Evolutionary conservation across 2,329 filamentous ascomycete species (phyloP), one percentile per base, ranked within the genome.

Genomic region (Chrysosphaeria jannelii): DNA sequence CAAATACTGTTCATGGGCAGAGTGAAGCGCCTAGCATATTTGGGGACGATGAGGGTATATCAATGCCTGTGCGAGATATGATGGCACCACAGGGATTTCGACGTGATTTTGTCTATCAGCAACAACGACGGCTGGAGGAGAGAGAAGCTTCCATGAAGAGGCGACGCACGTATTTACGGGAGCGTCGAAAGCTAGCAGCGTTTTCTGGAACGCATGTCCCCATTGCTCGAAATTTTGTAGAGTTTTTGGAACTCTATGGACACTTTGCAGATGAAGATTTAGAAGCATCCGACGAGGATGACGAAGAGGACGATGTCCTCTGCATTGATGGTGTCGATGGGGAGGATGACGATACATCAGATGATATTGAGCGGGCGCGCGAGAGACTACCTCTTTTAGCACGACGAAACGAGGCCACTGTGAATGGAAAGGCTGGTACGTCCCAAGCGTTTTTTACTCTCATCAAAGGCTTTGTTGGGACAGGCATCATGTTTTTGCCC

Each of bases 401-500:
- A 13, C 25, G 27, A 6, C 25, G 19, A 9, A n/a, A 18, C 16
- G 16, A 18, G 16, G 16, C 16, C 7, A 14, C 18, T 14, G 27
- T 55, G 17, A 66, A 64, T 11, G 63, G 70, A 34, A 66, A 30
- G 24, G 29, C 70, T 2, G 55, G 57, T 24, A 66, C 57, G n/a
- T 44, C 55, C 19, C 70, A 72, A 44, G 66, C 70, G 0, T 78
- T 78, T 42, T 75, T 76, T 39, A 78, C 69, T 0, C 48, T 76
- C 7, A 47, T 78, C 24, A 78, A 78, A 40, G 69, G 70, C 2
- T 78, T 78, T 34, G 57, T 78, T 25, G 70, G 70, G 22, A 78
- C 70, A 1, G 70, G 70, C 29, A 76, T 78, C 39, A 74, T 78
- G 62, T 78, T 78, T 36, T 40, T 78, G 21, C 70, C 70, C 22